Evolutionary conservation across 2,329 filamentous ascomycete genomes (phyloP).

Genomic region (Sporothrix pallida): DNA sequence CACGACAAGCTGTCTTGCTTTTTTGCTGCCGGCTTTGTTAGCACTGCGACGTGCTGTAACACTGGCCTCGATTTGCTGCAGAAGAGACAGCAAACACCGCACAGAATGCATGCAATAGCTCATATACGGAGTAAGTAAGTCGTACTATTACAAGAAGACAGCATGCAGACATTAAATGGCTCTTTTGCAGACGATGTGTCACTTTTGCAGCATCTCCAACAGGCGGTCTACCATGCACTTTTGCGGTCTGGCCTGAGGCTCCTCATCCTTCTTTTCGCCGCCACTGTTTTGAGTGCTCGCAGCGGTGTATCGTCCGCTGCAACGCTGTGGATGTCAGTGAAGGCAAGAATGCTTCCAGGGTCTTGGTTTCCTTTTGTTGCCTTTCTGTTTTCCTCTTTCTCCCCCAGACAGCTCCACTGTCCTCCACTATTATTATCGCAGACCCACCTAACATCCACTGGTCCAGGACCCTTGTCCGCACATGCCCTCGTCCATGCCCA

Average conservation of each 20-base stretch:
- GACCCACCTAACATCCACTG: neutral
- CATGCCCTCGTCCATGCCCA: no score
- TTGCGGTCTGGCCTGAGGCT: no score
- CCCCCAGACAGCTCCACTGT: neutral
- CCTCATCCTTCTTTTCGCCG: neutral
- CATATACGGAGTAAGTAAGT: neutral
- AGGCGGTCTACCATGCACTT: neutral
- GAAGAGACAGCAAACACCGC: neutral
- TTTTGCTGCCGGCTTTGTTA: neutral
- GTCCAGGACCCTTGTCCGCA: conserved; percentile 8
- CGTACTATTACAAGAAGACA: neutral
- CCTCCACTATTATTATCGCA: conserved; percentile 7
- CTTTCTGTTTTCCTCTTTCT: neutral
- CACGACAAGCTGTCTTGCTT: no score
- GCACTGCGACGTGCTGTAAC: conserved; percentile 15
- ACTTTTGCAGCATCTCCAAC: neutral
- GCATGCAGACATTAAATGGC: neutral
- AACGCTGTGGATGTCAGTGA: neutral
- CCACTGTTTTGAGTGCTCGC: conserved; percentile 18
- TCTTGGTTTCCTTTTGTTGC: no score
- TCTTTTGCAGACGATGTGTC: no score
- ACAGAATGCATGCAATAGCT: no score
- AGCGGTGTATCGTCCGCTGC: neutral
- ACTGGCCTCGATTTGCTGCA: conserved; percentile 1
- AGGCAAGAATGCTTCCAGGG: no score